A percentile compares a stretch with the other conserved stretches of the same genome.
Evolutionary conservation across 208 protist genomes (phyloP).

Genomic region (Herpetomonas muscarum): DNA sequence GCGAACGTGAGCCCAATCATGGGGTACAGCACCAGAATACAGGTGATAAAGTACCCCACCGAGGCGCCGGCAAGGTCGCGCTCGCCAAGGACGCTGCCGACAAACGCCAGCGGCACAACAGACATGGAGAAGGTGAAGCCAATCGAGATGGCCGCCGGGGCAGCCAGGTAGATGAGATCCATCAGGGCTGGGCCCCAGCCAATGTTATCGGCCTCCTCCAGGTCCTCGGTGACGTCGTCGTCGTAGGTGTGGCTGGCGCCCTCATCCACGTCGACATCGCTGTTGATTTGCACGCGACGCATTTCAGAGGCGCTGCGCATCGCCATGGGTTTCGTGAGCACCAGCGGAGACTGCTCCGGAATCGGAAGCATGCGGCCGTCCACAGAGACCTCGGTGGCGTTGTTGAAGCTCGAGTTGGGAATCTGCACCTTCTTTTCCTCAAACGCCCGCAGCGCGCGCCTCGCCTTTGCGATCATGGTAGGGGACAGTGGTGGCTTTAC

Average conservation of each 20-base stretch:
- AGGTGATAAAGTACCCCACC: constrained; percentile 80
- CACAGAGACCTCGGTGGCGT: constrained; percentile 17
- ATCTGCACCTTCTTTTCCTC: constrained; percentile 43
- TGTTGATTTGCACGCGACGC: constrained; percentile 35
- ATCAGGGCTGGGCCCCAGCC: constrained; percentile 32
- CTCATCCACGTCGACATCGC: constrained; percentile 30
- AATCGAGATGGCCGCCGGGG: constrained; percentile 65
- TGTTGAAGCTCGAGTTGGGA: constrained; percentile 27
- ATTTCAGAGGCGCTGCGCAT: constrained; percentile 4
- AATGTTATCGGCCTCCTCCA: constrained; percentile 36
- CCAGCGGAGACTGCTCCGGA: constrained; percentile 31
- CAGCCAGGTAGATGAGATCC: constrained; percentile 60
- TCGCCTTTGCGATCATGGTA: constrained; percentile 36
- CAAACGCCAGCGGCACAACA: constrained; percentile 68
- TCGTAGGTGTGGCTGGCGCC: constrained; percentile 11
- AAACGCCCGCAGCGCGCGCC: constrained; percentile 27
- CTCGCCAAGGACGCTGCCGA: constrained; percentile 71
- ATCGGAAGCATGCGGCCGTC: constrained; percentile 18
- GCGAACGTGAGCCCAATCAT: constrained; percentile 80
- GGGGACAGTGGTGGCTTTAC: constrained; percentile 28
- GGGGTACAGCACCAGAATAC: constrained; percentile 67
- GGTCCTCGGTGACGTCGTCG: constrained; percentile 10
- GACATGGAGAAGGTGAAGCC: constrained; percentile 78
- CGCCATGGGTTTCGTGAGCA: constrained; percentile 13
- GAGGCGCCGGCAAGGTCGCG: constrained; percentile 61